Percentiles rank a stretch among this genome's conserved stretches.
These are phyloP conservation scores for Phalaenopsis hybrid DNA, from an alignment of 116 monocot genomes.

Conservation along the genomic window DNA sequence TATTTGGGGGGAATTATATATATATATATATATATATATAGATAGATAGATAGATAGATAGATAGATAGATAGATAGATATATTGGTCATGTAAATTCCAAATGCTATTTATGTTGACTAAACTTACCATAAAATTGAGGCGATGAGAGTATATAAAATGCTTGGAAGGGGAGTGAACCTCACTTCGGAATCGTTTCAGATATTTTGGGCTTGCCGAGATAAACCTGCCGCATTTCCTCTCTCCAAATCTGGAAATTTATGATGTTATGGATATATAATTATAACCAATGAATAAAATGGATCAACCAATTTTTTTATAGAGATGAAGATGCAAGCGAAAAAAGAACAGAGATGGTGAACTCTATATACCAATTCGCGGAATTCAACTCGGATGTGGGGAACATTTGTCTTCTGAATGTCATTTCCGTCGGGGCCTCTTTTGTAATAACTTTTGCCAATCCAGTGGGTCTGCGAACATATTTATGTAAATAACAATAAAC, in stretches of 20 bases:
- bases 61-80: too few relatives aligned
- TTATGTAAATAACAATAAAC: conserved; percentile 6
- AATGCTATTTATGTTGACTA: too few relatives aligned
- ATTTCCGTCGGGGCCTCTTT: conserved; percentile 79
- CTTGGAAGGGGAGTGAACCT: conserved; percentile 5
- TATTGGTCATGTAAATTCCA: too few relatives aligned
- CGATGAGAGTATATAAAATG: neutral
- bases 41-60: too few relatives aligned
- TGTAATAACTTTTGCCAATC: conserved; percentile 89
- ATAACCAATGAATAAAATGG: neutral
- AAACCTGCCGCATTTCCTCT: conserved; percentile 88
- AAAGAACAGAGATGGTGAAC: neutral
- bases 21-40: too few relatives aligned
- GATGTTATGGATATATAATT: too few relatives aligned
- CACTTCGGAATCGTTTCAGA: conserved; percentile 56
- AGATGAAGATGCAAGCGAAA: neutral
- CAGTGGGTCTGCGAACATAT: too few relatives aligned
- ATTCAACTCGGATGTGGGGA: conserved; percentile 91
- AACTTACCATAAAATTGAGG: neutral
- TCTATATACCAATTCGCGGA: conserved; percentile 60
- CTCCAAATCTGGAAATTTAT: conserved; percentile 65
- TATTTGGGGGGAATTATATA: too few relatives aligned
- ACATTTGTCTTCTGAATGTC: conserved; percentile 98
- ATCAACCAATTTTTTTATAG: neutral
- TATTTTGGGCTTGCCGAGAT: conserved; percentile 58